Conservation (phyloP, 805 yeast genomes). For the Huiozyma naganishii region DNA sequence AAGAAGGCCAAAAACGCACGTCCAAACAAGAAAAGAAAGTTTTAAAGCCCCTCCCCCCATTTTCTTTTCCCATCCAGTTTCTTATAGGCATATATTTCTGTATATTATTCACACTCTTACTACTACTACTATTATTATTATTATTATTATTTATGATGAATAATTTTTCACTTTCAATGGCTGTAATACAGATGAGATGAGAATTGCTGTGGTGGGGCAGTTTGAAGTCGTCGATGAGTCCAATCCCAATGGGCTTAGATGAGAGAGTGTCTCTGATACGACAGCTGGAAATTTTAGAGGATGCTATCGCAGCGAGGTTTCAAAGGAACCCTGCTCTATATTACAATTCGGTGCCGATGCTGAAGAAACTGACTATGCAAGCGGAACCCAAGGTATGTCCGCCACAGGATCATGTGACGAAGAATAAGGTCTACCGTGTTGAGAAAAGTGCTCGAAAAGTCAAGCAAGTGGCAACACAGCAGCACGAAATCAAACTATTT, state of each 20-base stretch:
- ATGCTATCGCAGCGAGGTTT: slow-evolving; percentile 52
- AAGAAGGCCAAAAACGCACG: slow-evolving; percentile 79
- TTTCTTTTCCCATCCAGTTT: not conserved
- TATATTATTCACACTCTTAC: not conserved
- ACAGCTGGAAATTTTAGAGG: slow-evolving; percentile 64
- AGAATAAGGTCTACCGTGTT: slow-evolving; percentile 24
- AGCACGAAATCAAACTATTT: slow-evolving; percentile 54
- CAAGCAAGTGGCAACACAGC: slow-evolving; percentile 46
- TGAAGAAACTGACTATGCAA: not conserved
- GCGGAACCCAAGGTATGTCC: slow-evolving; percentile 1
- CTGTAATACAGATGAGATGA: too few species aligned
- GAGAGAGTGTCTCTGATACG: slow-evolving; percentile 34
- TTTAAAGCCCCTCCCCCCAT: slow-evolving; percentile 3
- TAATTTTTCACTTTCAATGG: too few species aligned
- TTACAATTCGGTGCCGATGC: slow-evolving; percentile 21
- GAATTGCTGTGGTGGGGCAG: too few species aligned
- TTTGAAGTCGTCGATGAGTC: too few species aligned
- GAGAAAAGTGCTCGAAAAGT: slow-evolving; percentile 33
- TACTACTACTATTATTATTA: not conserved
- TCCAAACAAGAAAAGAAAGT: slow-evolving; percentile 33
- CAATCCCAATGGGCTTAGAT: slow-evolving; percentile 20
- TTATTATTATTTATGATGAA: not conserved
- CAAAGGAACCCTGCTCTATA: slow-evolving; percentile 49
- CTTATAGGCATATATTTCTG: not conserved
- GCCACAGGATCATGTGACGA: slow-evolving; percentile 8